Evolutionary conservation across 169 alveolate genomes (phyloP).

Genomic region (Amoebophrya sp.): DNA sequence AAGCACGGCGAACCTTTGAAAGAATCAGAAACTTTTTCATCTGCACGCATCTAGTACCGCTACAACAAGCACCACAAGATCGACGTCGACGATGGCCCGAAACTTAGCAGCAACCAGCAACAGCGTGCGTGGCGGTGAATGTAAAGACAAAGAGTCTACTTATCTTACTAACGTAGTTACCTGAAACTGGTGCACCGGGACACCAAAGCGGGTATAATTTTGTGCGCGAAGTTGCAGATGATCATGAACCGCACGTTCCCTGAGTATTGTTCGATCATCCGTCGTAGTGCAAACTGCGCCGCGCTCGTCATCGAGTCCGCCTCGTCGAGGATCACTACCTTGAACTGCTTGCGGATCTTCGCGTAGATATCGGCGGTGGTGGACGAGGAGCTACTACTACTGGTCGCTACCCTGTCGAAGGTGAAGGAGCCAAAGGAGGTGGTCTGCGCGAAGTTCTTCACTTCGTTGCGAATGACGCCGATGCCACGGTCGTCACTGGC

Average conservation of each 20-base stretch:
- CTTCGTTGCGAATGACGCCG: conserved; percentile 56
- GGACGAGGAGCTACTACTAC: neutral
- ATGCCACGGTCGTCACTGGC: conserved; percentile 79
- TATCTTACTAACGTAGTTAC: conserved; percentile 10
- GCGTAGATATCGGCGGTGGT: neutral
- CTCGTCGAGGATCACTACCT: conserved; percentile 35
- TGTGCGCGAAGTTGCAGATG: conserved; percentile 63
- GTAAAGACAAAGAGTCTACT: too few species aligned
- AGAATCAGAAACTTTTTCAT: too few species aligned
- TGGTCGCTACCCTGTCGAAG: neutral
- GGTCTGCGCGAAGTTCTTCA: conserved; percentile 32
- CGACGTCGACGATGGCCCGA: too few species aligned
- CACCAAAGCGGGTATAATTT: conserved; percentile 61
- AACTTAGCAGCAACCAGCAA: too few species aligned
- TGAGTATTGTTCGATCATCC: conserved; percentile 56
- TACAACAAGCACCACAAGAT: too few species aligned
- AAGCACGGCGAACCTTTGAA: neutral
- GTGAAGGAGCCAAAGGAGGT: neutral
- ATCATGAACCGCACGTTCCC: conserved; percentile 58
- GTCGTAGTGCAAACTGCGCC: conserved; percentile 29
- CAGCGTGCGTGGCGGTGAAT: too few species aligned
- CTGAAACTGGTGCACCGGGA: conserved; percentile 68
- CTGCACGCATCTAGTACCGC: too few species aligned
- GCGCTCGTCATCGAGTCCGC: conserved; percentile 32
- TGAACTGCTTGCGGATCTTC: neutral